phyloP scores from a whole-genome alignment of 306 rosid genomes.

The Rubus idaeus region DNA sequence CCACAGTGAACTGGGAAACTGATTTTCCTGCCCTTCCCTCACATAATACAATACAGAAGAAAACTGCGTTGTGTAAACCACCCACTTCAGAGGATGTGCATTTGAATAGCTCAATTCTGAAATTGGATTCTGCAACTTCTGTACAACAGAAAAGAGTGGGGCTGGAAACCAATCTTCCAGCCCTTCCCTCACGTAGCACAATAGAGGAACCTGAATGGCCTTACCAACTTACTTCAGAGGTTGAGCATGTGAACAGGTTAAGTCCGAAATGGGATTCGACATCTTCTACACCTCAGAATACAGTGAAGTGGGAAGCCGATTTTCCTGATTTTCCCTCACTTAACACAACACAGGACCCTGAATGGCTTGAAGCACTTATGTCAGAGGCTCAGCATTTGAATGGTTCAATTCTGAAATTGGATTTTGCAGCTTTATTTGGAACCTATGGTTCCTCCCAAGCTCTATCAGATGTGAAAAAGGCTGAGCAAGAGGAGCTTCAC shows the following conservation, averaged over 20 bases:
- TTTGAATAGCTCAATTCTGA: too few relatives aligned
- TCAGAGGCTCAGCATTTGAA: constrained; percentile 8
- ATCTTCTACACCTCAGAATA: constrained; percentile 1
- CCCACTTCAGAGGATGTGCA: neutral
- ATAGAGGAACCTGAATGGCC: constrained; percentile 28
- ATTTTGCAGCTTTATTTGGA: constrained; percentile 26
- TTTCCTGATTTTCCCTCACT: constrained; percentile 31
- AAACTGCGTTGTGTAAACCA: neutral
- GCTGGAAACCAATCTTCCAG: neutral
- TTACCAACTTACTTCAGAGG: constrained; percentile 20
- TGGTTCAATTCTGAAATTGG: neutral
- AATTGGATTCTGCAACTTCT: neutral
- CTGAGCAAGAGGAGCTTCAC: constrained; percentile 42
- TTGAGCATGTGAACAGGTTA: neutral
- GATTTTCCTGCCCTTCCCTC: neutral
- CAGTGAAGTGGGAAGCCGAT: neutral
- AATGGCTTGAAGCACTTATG: constrained; percentile 21
- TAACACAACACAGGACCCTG: constrained; percentile 27
- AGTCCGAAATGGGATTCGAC: neutral
- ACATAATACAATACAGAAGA: neutral
- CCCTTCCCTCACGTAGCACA: constrained; percentile 33
- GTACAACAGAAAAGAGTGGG: neutral
- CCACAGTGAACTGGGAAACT: neutral
- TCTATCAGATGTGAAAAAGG: constrained; percentile 20
- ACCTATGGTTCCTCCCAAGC: constrained; percentile 37